Base-by-base conservation (phyloP, 1,284 basidiomycete species). In the Sporisorium graminicola region DNA sequence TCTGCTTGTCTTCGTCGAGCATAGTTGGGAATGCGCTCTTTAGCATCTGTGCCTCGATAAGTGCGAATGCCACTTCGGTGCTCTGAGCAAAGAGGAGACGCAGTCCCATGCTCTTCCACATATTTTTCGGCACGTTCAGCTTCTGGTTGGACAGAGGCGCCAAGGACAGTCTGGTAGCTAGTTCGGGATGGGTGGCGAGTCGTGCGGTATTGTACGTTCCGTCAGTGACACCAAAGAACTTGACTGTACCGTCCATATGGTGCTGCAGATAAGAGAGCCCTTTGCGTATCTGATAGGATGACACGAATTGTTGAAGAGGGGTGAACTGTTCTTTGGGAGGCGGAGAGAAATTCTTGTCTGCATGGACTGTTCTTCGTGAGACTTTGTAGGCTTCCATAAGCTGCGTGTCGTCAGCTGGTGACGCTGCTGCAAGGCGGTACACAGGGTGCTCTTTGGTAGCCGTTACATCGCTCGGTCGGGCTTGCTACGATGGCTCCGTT, bases 71-170 rank as follows among this genome's bases (percentile, higher is more conserved):
- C 2, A 49, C 22, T 2, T 16, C 2, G 0, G n/a, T 2, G 5
- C 24, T 24, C n/a, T 58, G 31, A 22, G 51, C 56, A 31, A 65
- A 59, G 8, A 59, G 7, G 13, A 59, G 16, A 13, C 57, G 56
- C 27, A 58, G 5, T 0, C 44, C 51, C 43, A 59, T 3, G 8
- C 35, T 47, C 18, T 43, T 27, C 63, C 51, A 59, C 18, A 37
- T 18, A 1, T 5, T 8, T 29, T 18, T 37, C 5, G 20, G 7
- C 1, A 29, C 50, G 1, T 18, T 1, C 2, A 65, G 27, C 5
- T 8, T 8, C 20, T 37, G 33, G 18, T 35, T 33, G 6, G 63
- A 65, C 12, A 58, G 27, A 26, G 18, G 29, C 2, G 16, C 8
- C 1, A 33, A 24, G 1, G 54, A 50, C 35, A 63, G 12, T 4